These are phyloP conservation scores for Didymella sp. DNA, from an alignment of 2,329 filamentous ascomycete genomes.

Conservation along the genomic window DNA sequence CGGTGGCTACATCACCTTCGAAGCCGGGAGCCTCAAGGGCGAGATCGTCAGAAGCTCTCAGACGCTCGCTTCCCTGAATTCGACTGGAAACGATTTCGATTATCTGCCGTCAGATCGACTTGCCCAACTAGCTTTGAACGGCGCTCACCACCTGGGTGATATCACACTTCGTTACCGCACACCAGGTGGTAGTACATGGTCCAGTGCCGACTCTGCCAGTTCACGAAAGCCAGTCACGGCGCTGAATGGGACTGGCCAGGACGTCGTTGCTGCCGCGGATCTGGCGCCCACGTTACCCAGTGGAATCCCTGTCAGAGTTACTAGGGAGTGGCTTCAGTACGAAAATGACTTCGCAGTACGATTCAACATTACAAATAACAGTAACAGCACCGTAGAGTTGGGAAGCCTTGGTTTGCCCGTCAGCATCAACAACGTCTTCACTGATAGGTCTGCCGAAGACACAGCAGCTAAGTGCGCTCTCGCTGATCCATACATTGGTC, in stretches of 20 bases:
- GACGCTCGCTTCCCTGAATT: constrained; percentile 33
- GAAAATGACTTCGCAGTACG: constrained; percentile 59
- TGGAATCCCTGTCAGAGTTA: constrained; percentile 54
- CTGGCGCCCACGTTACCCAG: constrained; percentile 53
- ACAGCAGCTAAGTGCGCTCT: constrained; percentile 62
- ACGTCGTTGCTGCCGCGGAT: constrained; percentile 51
- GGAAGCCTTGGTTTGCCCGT: constrained; percentile 65
- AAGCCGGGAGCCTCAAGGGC: constrained; percentile 22
- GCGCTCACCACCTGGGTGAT: constrained; percentile 66
- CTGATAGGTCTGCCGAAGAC: constrained; percentile 56
- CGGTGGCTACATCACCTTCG: constrained; percentile 26
- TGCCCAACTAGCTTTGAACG: constrained; percentile 56
- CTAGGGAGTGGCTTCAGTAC: constrained; percentile 60
- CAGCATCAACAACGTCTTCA: constrained; percentile 70
- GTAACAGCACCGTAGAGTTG: constrained; percentile 55
- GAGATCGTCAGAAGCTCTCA: constrained; percentile 30
- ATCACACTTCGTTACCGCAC: constrained; percentile 63
- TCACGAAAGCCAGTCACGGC: constrained; percentile 49
- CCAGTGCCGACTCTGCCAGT: constrained; percentile 56
- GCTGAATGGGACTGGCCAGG: constrained; percentile 20
- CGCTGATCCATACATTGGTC: constrained; percentile 66
- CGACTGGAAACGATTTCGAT: constrained; percentile 54
- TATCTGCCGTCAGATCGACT: constrained; percentile 64
- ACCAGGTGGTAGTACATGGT: constrained; percentile 52
- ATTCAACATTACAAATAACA: constrained; percentile 60